Evolutionary conservation across 2,329 filamentous ascomycete genomes (phyloP).

Genomic region (Albifimbria verrucaria): DNA sequence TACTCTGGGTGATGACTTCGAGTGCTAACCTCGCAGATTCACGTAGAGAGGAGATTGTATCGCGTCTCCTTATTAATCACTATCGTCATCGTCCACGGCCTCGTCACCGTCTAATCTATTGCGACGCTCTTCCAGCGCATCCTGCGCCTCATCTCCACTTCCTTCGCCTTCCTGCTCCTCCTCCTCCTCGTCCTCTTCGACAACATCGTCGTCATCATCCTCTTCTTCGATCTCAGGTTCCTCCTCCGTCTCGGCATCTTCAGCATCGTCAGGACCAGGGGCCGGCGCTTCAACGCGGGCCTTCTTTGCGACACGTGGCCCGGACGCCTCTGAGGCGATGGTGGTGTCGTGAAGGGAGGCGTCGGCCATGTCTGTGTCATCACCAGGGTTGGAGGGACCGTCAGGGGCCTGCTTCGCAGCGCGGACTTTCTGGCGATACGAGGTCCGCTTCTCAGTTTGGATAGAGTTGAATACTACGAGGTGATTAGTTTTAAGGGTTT

Average conservation of each 20-base stretch:
- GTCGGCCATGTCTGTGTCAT: conserved; percentile 36
- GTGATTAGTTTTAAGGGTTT: no score
- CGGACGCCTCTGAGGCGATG: conserved; percentile 28
- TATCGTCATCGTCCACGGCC: conserved; percentile 60
- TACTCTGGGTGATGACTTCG: no score
- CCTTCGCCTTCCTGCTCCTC: conserved; percentile 48
- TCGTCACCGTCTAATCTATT: conserved; percentile 54
- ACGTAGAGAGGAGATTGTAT: no score
- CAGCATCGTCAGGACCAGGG: conserved; percentile 13
- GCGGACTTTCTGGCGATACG: conserved; percentile 66
- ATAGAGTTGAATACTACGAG: conserved; percentile 65
- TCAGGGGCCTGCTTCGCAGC: conserved; percentile 50
- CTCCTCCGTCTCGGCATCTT: conserved; percentile 31
- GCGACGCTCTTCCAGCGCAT: conserved; percentile 47
- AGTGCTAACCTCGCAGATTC: no score
- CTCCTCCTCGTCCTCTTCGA: conserved; percentile 39
- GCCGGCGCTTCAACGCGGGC: conserved; percentile 43
- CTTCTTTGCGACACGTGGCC: conserved; percentile 34
- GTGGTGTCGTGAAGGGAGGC: conserved; percentile 21
- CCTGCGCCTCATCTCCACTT: conserved; percentile 52
- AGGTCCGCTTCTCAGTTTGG: conserved; percentile 71
- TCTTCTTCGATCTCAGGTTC: conserved; percentile 42
- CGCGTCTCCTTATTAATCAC: no score
- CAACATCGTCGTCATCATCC: conserved; percentile 40
- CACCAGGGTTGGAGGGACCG: conserved; percentile 9